Base-by-base conservation (phyloP, 1,139 yeast genomes). In the Suhomyces terraborum region DNA sequence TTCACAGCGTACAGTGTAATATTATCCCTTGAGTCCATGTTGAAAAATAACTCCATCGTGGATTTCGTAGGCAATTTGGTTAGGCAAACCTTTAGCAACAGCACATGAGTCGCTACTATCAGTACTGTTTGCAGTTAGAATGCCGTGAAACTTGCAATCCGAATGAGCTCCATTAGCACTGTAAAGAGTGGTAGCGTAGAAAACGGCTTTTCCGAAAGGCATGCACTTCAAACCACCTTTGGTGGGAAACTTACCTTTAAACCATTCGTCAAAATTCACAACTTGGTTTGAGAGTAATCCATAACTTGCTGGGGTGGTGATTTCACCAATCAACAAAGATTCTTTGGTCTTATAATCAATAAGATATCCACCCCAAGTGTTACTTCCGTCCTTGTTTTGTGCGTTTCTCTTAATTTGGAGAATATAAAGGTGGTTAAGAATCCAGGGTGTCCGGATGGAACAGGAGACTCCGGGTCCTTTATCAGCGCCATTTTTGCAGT, bases 331-430 rank as follows among this genome's bases (percentile, higher is more conserved):
- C 1, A 17, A 19, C 4, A 22, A 13, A 6, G 13, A 4, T 8
- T 33, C 34, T 4, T 29, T 31, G 16, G 38, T 19, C 8, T 33
- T 36, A 12, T 24, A 9, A 17, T 41, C 44, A 20, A 16, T 6
- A 13, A 38, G n/a, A 19, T 32, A 32, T 14, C 44, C 41, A 6
- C 20, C 25, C 44, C 44, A 41, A 4, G 23, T 30, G 21, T 35
- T 30, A 17, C 29, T 34, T 6, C 41, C 44, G 17, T 37, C 36
- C 6, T 30, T 18, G 10, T 27, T 18, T 8, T 14, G 16, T 7
- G 9, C 4, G 2, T 8, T 25, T 25, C 28, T 25, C 28, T 25
- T 25, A 9, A 25, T 25, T 7, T 24, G 14, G n/a, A 14, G n/a
- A n/a, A 14, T 24, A 10, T 24, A 24, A 14, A 14, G n/a, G 14